Evolutionary conservation across 768 basidiomycete genomes (phyloP), one percentile per base, ranked within the genome.

Genomic region (Lentinula edodes): DNA sequence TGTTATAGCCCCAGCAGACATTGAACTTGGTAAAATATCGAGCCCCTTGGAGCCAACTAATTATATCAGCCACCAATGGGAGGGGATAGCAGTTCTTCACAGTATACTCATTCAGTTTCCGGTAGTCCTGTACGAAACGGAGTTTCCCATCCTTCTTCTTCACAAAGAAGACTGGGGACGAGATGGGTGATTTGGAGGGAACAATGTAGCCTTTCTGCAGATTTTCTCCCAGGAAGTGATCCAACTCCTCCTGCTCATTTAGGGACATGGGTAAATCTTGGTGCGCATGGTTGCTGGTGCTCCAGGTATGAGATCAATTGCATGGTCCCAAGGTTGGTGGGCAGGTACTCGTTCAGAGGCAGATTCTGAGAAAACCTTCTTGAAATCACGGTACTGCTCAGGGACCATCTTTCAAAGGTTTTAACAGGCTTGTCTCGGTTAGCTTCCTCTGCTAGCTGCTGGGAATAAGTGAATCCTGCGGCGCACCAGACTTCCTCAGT

Each of bases 11-110:
- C n/a, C n/a, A n/a, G n/a, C n/a, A n/a, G n/a, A n/a, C n/a, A 64
- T 83, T 77, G 8, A 82, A 59, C 50, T 73, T 74, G 2, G 73
- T 71, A 62, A 74, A 79, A 75, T n/a, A n/a, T n/a, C n/a, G n/a
- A n/a, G n/a, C n/a, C n/a, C n/a, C n/a, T n/a, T n/a, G n/a, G n/a
- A n/a, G 64, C 35, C 65, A 63, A 51, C 73, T 63, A 13, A 78
- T 60, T 2, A 77, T 53, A 18, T 76, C 70, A 1, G 66, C 63
- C 48, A 78, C 70, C 2, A 73, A 68, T 0, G 74, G 75, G 3
- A 78, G 65, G 1, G 72, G 75, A 51, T 76, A 75, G 6, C 62
- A 59, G 58, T 75, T 68, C 23, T 72, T 68, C 18, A 72, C 67
- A 0, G 73, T 74, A 54, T 72, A 68, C 0, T 69, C 61, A 52